These are phyloP conservation scores for Phaeophleospora eucalypticola DNA, from an alignment of 2,329 filamentous ascomycete species.

Conservation along the genomic window DNA sequence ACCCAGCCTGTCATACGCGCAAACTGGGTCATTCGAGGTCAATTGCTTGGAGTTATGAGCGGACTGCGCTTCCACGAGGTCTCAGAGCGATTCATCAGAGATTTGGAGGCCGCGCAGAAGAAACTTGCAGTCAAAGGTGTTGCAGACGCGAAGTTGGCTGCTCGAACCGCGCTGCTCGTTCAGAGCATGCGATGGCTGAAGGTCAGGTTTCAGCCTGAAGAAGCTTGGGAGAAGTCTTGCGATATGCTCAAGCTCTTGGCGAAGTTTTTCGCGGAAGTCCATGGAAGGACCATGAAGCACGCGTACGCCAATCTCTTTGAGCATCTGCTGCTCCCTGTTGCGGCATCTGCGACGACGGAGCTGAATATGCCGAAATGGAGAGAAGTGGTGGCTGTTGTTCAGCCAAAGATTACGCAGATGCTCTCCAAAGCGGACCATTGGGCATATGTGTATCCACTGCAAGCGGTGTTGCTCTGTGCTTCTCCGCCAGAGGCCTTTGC, in stretches of 20 bases:
- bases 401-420: constrained; percentile 75
- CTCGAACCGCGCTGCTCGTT: constrained; percentile 79
- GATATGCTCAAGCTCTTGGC: constrained; percentile 81
- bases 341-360: constrained; percentile 69
- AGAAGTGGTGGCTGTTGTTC: constrained; percentile 74
- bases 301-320: constrained; percentile 92
- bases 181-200: constrained; percentile 87
- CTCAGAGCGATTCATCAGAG: constrained; percentile 72
- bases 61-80: constrained; percentile 84
- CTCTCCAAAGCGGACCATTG: constrained; percentile 90
- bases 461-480: constrained; percentile 80
- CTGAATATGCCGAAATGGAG: constrained; percentile 80
- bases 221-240: constrained; percentile 80
- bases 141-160: constrained; percentile 65
- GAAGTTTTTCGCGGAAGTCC: constrained; percentile 75
- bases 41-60: constrained; percentile 94
- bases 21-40: constrained; percentile 93
- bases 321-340: constrained; percentile 79
- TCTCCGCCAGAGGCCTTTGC: constrained; percentile 81
- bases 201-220: constrained; percentile 67
- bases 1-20: constrained; percentile 79
- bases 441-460: constrained; percentile 81
- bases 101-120: constrained; percentile 73
- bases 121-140: constrained; percentile 70
- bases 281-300: constrained; percentile 86